phyloP scores from a whole-genome alignment of 179 eudicot species.

The Amaranthus tricolor region DNA sequence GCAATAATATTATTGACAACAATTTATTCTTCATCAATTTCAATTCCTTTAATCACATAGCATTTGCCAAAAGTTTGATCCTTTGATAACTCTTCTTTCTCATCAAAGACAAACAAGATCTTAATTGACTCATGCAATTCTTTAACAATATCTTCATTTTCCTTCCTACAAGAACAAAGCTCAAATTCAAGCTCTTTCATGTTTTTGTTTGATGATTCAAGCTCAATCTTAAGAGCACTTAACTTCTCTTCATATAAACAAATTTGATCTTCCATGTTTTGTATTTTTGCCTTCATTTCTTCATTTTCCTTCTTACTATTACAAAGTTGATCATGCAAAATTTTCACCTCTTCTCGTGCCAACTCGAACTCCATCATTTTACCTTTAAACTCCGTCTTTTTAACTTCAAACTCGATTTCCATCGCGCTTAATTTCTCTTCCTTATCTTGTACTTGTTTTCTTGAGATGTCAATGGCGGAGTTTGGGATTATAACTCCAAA shows the following conservation, averaged over 20 bases:
- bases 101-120: neutral
- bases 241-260: conserved; percentile 10
- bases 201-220: conserved; percentile 9
- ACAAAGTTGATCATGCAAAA: neutral
- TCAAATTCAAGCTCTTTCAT: conserved; percentile 14
- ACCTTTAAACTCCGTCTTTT: neutral
- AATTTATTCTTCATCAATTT: conserved; percentile 1
- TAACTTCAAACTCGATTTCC: conserved; percentile 11
- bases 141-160: conserved; percentile 10
- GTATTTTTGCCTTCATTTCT: conserved; percentile 6
- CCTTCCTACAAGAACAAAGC: conserved; percentile 13
- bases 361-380: conserved; percentile 11
- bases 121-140: conserved; percentile 2
- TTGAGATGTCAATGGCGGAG: conserved; percentile 1
- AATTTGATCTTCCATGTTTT: conserved; percentile 13
- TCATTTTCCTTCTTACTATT: conserved; percentile 3
- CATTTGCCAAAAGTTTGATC: neutral
- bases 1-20: too few relatives aligned
- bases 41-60: conserved; percentile 9
- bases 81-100: neutral
- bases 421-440: neutral
- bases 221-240: conserved; percentile 1
- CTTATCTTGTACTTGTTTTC: conserved; percentile 13
- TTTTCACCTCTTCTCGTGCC: conserved; percentile 13
- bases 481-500: conserved; percentile 20